Conservation (phyloP, 768 basidiomycete genomes). For the Cubamyces sp. region DNA sequence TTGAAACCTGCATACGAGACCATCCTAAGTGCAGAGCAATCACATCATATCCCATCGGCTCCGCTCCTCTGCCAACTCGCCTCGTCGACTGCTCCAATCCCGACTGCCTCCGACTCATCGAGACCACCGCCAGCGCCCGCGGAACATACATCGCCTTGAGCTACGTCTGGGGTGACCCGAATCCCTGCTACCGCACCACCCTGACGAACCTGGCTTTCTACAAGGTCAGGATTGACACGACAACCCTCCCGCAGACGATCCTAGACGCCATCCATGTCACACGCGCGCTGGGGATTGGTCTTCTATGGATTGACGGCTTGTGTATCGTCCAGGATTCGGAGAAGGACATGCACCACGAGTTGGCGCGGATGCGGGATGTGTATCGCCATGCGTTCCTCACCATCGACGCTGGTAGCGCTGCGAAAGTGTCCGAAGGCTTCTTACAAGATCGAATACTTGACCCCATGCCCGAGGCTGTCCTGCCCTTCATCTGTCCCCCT, state of each 20-base stretch:
- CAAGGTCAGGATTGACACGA: background rate
- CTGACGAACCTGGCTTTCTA: background rate
- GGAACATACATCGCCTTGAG: background rate
- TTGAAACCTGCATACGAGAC: too few relatives aligned
- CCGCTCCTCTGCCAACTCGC: too few relatives aligned
- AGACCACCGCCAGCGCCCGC: too few relatives aligned
- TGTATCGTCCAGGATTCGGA: conserved; percentile 5
- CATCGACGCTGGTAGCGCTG: background rate
- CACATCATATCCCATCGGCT: too few relatives aligned
- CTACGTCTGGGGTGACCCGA: background rate
- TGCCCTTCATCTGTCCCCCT: background rate
- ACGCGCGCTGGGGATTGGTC: background rate
- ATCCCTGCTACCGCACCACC: background rate
- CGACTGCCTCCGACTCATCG: too few relatives aligned
- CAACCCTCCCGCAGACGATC: background rate
- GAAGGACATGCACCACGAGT: background rate
- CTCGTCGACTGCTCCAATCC: too few relatives aligned
- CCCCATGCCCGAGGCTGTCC: too few relatives aligned
- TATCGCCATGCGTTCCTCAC: conserved; percentile 4
- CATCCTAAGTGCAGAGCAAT: too few relatives aligned
- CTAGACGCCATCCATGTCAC: background rate
- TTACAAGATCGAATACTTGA: background rate
- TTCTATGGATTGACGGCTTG: conserved; percentile 3
- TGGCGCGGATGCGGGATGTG: background rate
- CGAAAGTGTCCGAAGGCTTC: background rate